Base-by-base conservation (phyloP, 2,329 filamentous ascomycete genomes). In the Podosphaera aphanis region DNA sequence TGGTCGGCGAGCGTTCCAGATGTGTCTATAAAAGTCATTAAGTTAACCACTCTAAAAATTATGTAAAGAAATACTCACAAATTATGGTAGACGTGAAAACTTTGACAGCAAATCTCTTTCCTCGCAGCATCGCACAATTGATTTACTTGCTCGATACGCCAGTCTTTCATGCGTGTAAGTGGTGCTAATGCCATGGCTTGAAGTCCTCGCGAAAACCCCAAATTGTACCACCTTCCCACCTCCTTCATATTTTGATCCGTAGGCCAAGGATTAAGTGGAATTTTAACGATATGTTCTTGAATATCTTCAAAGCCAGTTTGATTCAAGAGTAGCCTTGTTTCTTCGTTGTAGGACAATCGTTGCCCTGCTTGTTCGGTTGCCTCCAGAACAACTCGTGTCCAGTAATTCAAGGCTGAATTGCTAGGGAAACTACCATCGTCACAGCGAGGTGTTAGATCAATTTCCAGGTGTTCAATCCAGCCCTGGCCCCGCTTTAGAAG, bases 381-480 rank as follows among this genome's bases (percentile, higher is more conserved):
- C 47, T 73, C 68, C 42, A 74, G 67, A 47, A 92, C 64, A 47
- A 73, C 71, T 21, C 72, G 63, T 50, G 78, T 79, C 85, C 85
- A 93, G 53, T 73, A 64, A 39, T 66, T 61, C 15, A 88, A 63
- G 23, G 68, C 64, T 6, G 77, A 74, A 33, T 73, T 63, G 3
- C 62, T 52, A 10, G 71, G 67, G 13, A 81, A 62, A 1, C 73
- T 73, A 31, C 70, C 68, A 53, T 82, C 74, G 50, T 84, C 78
- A 56, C 75, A 80, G 44, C 74, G 74, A 16, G 84, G 83, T 42
- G 71, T 66, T 61, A 82, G 82, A 61, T 95, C 84, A 46, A 95
- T 79, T 59, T 95, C 88, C 42, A 93, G 73, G 53, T 93, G 84
- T 61, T 95, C 86, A 46, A 94, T 69, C 57, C 70, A 72, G 46